Base-by-base conservation (phyloP, 1,139 yeast genomes). In the Candida freyschussii region DNA sequence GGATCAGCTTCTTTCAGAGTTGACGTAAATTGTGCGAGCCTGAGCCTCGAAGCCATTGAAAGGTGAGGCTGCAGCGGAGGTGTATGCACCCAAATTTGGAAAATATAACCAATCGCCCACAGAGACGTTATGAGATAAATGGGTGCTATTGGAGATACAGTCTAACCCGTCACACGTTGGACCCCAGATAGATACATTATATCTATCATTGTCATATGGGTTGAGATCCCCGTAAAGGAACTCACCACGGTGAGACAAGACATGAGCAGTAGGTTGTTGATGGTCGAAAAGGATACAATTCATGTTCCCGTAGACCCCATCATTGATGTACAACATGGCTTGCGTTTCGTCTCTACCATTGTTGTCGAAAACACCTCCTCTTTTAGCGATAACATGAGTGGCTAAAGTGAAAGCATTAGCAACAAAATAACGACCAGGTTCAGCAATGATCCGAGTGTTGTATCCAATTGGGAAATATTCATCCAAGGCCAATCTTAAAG, bases 101-200 rank as follows among this genome's bases (percentile, higher is more conserved):
- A 91, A 89, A 60, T 79, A 85, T 40, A 91, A 60, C 97, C 97
- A 91, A 57, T 91, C 97, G 12, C 96, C 97, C 30, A 82, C 81
- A 25, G 67, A 65, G 31, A 87, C 77, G 30, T 78, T 75, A 33
- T 70, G 68, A 13, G 77, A 67, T 53, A 89, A 65, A 30, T 50
- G 49, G 39, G 75, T 63, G 25, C 64, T 67, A 32, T 67, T 59
- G 17, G 83, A 60, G 38, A 91, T 76, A 57, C 95, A 83, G 59
- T 91, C 98, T 45, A 91, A 68, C 5, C 97, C 96, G 60, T 91
- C 98, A 62, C 98, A 91, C 15, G 97, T 91, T 30, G 97, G 98
- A 7, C 98, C 98, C 97, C 97, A 91, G 40, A 91, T 71, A 14
- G 95, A 78, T 53, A 67, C 85, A 48, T 57, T 61, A 48, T 56